Conservation (phyloP, 257 asterid genomes). For the Solanum bulbocastanum region DNA sequence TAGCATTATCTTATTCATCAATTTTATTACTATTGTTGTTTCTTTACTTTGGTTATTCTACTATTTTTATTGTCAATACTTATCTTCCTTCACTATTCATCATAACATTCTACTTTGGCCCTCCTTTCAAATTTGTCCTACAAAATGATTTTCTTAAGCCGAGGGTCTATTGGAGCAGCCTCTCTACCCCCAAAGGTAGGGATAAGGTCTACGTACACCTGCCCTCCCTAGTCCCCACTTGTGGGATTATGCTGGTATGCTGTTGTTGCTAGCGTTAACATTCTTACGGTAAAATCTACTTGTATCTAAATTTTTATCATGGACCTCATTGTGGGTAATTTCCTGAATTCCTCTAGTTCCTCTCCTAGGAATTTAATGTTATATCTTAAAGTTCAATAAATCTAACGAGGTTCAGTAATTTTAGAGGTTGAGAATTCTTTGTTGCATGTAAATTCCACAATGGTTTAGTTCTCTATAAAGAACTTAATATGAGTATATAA, state of each 20-base stretch:
- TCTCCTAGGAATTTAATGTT: too few species aligned
- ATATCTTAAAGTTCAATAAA: too few species aligned
- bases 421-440: background rate
- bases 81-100: background rate
- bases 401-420: too few species aligned
- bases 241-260: background rate
- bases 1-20: background rate
- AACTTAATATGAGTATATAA: background rate
- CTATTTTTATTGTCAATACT: background rate
- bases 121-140: background rate
- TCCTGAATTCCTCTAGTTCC: background rate
- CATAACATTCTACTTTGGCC: background rate
- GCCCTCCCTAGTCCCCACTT: background rate
- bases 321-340: background rate
- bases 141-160: background rate
- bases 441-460: background rate
- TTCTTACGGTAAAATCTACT: background rate
- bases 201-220: background rate
- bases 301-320: background rate
- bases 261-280: background rate
- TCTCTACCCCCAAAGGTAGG: background rate
- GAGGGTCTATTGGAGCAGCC: background rate
- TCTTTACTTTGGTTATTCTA: background rate
- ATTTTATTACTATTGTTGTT: background rate
- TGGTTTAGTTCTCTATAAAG: background rate